These are phyloP conservation scores for Fusarium nygamai DNA, from an alignment of 2,329 filamentous ascomycete species.

Conservation along the genomic window DNA sequence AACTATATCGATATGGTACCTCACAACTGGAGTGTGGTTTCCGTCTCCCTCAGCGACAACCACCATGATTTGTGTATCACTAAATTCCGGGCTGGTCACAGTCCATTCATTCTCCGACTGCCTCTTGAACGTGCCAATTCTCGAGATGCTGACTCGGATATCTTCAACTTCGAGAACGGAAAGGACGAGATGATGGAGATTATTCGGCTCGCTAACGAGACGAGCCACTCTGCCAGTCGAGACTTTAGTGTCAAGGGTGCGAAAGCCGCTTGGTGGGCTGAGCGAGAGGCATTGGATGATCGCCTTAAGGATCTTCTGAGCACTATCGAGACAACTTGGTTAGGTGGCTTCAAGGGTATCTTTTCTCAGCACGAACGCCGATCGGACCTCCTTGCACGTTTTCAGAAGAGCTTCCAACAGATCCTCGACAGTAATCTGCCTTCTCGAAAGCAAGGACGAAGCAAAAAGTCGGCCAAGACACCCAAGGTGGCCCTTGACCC, in stretches of 20 bases:
- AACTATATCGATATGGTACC: slow-evolving; percentile 90
- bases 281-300: slow-evolving; percentile 81
- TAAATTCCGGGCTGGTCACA: slow-evolving; percentile 78
- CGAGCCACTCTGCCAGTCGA: slow-evolving; percentile 73
- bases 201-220: slow-evolving; percentile 82
- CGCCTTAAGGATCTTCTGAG: slow-evolving; percentile 81
- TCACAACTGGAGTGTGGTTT: slow-evolving; percentile 83
- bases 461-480: slow-evolving; percentile 60
- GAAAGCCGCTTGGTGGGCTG: slow-evolving; percentile 88
- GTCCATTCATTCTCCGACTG: slow-evolving; percentile 86
- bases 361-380: slow-evolving; percentile 79
- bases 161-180: slow-evolving; percentile 86
- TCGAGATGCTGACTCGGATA: slow-evolving; percentile 78
- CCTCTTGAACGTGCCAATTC: slow-evolving; percentile 85
- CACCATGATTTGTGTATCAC: slow-evolving; percentile 87
- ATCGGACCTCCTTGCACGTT: slow-evolving; percentile 73
- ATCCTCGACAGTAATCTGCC: slow-evolving; percentile 87
- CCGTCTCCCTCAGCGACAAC: slow-evolving; percentile 83
- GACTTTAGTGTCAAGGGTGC: slow-evolving; percentile 79
- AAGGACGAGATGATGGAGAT: slow-evolving; percentile 84
- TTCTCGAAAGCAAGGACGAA: slow-evolving; percentile 73
- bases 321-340: slow-evolving; percentile 92
- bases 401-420: slow-evolving; percentile 80
- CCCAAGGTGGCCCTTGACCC: slow-evolving; percentile 62
- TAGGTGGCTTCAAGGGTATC: slow-evolving; percentile 94